A percentile compares a stretch with the other conserved stretches of the same genome.
Evolutionary conservation across 352 stramenopile genomes (phyloP).

Genomic region (Globisporangium uncinulatum): DNA sequence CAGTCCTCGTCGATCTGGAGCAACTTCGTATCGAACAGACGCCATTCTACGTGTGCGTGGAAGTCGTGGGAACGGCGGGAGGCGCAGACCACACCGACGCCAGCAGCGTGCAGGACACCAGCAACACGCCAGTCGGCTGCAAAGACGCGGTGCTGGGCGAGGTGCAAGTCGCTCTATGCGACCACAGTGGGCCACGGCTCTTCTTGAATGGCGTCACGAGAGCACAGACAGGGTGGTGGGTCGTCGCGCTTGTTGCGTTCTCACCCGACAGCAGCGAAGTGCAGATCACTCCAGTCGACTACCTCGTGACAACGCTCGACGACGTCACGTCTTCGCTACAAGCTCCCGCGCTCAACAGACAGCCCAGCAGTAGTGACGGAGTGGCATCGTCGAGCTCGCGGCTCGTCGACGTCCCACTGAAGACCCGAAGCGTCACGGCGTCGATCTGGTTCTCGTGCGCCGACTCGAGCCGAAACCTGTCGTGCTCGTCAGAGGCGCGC

Average conservation of each 20-base stretch:
- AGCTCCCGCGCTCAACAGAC: background rate
- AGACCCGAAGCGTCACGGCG: slow-evolving; percentile 10
- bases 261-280: background rate
- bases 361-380: background rate
- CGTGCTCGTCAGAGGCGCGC: slow-evolving; percentile 20
- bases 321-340: background rate
- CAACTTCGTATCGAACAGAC: background rate
- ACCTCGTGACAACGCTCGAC: slow-evolving; percentile 1
- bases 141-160: background rate
- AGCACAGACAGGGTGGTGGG: slow-evolving; percentile 21
- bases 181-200: slow-evolving; percentile 24
- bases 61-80: background rate
- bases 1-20: slow-evolving; percentile 1
- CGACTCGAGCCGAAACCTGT: slow-evolving; percentile 36
- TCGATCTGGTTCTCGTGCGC: slow-evolving; percentile 39
- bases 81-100: no score
- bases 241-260: slow-evolving; percentile 21
- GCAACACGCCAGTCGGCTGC: background rate
- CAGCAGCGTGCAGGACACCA: background rate
- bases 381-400: background rate
- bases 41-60: slow-evolving; percentile 1
- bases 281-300: slow-evolving; percentile 7
- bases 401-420: background rate
- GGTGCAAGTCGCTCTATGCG: slow-evolving; percentile 30
- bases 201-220: slow-evolving; percentile 26